A percentile compares a stretch with the other conserved stretches of the same genome.
These are phyloP conservation scores for Xylariaceae sp. DNA, from an alignment of 2,329 filamentous ascomycete genomes.

Conservation along the genomic window DNA sequence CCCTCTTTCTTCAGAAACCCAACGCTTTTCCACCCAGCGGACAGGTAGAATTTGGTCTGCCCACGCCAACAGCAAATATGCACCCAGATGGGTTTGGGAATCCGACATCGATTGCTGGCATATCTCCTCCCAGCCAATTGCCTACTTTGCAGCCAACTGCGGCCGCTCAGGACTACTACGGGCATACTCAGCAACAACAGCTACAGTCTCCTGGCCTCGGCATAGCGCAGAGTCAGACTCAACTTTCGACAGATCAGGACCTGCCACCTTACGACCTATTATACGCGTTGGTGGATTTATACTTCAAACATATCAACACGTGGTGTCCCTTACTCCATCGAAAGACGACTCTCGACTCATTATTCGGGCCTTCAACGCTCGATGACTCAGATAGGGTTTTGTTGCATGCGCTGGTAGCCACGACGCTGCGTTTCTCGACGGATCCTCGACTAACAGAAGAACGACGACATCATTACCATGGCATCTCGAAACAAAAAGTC, in stretches of 20 bases:
- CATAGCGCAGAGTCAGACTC: slow-evolving; percentile 47
- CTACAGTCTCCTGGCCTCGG: slow-evolving; percentile 59
- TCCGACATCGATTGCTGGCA: slow-evolving; percentile 41
- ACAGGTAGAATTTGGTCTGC: slow-evolving; percentile 51
- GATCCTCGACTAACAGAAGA: slow-evolving; percentile 73
- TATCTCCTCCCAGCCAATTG: slow-evolving; percentile 38
- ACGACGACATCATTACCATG: slow-evolving; percentile 71
- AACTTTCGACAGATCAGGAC: slow-evolving; percentile 58
- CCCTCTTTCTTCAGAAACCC: slow-evolving; percentile 61
- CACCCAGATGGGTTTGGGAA: slow-evolving; percentile 46
- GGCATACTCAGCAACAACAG: slow-evolving; percentile 40
- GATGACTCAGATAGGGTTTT: slow-evolving; percentile 81
- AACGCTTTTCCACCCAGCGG: slow-evolving; percentile 46
- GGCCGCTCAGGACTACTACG: slow-evolving; percentile 50
- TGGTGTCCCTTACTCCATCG: slow-evolving; percentile 91
- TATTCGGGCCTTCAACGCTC: slow-evolving; percentile 74
- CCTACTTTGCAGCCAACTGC: slow-evolving; percentile 38
- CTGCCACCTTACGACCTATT: slow-evolving; percentile 73
- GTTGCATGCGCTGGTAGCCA: slow-evolving; percentile 85
- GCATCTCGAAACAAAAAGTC: slow-evolving; percentile 80
- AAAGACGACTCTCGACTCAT: slow-evolving; percentile 73
- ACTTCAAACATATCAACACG: slow-evolving; percentile 77
- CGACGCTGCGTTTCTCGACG: slow-evolving; percentile 78
- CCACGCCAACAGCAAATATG: slow-evolving; percentile 43
- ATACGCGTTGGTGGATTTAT: slow-evolving; percentile 70